These are phyloP conservation scores for Moniliophthora roreri DNA, from an alignment of 1,284 basidiomycete genomes.

Conservation along the genomic window DNA sequence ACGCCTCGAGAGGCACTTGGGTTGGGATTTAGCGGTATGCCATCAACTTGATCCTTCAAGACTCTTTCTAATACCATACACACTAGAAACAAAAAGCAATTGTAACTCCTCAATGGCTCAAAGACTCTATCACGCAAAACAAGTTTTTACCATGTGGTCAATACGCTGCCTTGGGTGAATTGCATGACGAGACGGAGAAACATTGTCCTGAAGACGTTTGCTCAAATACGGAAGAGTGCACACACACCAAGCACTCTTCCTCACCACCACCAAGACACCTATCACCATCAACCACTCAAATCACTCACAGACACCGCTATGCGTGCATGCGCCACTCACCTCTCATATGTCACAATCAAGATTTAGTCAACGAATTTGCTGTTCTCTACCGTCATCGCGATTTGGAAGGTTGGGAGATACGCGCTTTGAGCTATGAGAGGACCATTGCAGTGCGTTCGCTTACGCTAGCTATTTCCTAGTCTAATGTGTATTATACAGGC, in stretches of 20 bases:
- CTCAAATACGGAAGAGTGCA: constrained; percentile 8
- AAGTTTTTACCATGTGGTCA: constrained; percentile 46
- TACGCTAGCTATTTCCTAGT: background rate
- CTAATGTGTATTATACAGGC: constrained; percentile 31
- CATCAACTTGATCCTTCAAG: background rate
- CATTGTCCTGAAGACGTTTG: constrained; percentile 38
- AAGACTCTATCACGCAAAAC: constrained; percentile 46
- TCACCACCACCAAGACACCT: constrained; percentile 6
- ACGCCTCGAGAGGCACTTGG: constrained; percentile 66
- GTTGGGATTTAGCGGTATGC: constrained; percentile 64
- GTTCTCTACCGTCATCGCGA: constrained; percentile 57
- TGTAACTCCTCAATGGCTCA: constrained; percentile 70
- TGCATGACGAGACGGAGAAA: constrained; percentile 43
- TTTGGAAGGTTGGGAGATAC: constrained; percentile 63
- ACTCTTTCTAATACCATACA: background rate
- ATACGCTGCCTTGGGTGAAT: constrained; percentile 53
- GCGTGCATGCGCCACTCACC: constrained; percentile 63
- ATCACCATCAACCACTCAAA: constrained; percentile 14
- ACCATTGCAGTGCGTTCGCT: constrained; percentile 55
- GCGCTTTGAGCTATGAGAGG: constrained; percentile 66
- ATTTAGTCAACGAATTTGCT: constrained; percentile 52
- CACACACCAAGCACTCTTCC: constrained; percentile 7
- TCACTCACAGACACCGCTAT: constrained; percentile 46
- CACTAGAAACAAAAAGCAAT: constrained; percentile 59
- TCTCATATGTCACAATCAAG: constrained; percentile 65